phyloP scores from a whole-genome alignment of 805 yeast species.

The Ogataea neopini region DNA sequence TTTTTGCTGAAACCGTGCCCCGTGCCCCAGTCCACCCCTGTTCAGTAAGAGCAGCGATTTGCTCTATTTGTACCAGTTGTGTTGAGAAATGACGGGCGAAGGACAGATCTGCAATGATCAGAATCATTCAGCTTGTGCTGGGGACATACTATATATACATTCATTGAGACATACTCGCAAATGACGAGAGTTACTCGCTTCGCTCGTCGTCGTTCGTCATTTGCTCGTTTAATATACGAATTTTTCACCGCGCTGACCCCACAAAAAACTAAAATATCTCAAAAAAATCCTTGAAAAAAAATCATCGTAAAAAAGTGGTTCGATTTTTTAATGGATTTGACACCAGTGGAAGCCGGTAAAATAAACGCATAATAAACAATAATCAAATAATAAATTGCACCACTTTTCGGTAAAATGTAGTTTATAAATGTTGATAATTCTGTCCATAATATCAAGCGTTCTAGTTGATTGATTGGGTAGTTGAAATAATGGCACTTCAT shows the following conservation, averaged over 20 bases:
- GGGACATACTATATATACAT: too few species aligned
- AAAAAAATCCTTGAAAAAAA: too few species aligned
- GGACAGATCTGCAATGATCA: too few species aligned
- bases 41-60: too few species aligned
- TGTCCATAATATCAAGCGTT: too few species aligned
- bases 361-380: not conserved
- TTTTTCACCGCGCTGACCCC: slow-evolving; percentile 3
- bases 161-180: too few species aligned
- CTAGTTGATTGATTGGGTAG: too few species aligned
- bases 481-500: slow-evolving; percentile 41
- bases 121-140: too few species aligned
- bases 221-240: not conserved
- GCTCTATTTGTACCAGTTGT: too few species aligned
- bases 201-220: not conserved
- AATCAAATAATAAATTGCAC: not conserved
- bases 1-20: not conserved
- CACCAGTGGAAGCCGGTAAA: not conserved
- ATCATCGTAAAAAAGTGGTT: slow-evolving; percentile 17
- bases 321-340: slow-evolving; percentile 8
- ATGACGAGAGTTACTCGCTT: not conserved
- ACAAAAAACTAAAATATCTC: not conserved
- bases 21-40: too few species aligned
- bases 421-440: not conserved
- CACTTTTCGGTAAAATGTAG: not conserved
- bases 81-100: too few species aligned